Base-by-base conservation (phyloP, 192 early-diverging fungal genomes). In the Coemansia guatemalensis region DNA sequence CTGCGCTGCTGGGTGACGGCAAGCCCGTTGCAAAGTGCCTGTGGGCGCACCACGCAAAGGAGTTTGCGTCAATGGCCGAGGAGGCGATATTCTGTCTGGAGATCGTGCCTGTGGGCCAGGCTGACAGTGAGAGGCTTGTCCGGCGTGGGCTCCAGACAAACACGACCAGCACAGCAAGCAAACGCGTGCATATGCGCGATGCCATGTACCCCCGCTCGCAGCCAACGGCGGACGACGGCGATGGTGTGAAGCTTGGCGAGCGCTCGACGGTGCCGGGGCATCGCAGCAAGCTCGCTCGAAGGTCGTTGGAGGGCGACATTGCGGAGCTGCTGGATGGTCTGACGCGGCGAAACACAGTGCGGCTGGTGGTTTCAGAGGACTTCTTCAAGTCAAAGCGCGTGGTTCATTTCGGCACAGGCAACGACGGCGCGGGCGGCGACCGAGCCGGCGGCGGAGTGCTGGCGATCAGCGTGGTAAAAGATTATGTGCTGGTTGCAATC, bases 31-130 rank as follows among this genome's bases (percentile, higher is more conserved):
- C 83, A 26, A 85, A 87, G 62, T 95, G 93, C 64, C 67, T 87
- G 39, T 95, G 91, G 91, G 86, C 85, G 21, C 67, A 77, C 5
- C 87, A 88, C 14, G 88, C 85, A 9, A 58, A 68, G 21, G 69
- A 83, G 49, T 89, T 91, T 67, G 66, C 84, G 60, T 82, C 82
- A 14, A 84, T 88, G 29, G 82, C 90, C 3, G 83, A 80, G 17
- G 84, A 91, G 17, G 81, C 84, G 32, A 84, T 96, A 35, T 87
- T 92, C 58, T 96, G 94, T 60, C 64, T 88, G 33, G 82, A 88
- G 57, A 65, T 71, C 21, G 72, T 63, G 1, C 8, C 62, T 4
- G 75, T 61, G 48, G 70, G 74, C 54, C 39, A 64, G 11, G 20
- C 30, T 17, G 39, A 44, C 17, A 44, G 39, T 12, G 39, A 44